Conservation (phyloP, 768 basidiomycete species). For the Xerocomellus dryophilus region DNA sequence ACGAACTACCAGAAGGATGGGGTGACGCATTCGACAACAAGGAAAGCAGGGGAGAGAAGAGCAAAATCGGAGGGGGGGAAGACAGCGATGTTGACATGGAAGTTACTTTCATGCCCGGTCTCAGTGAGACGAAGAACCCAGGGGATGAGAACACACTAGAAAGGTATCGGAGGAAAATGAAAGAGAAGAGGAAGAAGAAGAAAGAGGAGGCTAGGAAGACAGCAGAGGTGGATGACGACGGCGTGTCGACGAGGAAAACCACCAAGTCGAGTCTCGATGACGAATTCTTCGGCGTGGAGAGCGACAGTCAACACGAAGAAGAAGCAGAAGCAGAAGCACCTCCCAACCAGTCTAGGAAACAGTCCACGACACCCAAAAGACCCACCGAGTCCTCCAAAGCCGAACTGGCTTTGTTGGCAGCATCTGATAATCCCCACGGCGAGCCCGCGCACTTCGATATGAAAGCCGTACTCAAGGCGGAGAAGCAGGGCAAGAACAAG, state of each 20-base stretch:
- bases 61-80: slow-evolving; percentile 22
- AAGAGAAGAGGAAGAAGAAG: slow-evolving; percentile 80
- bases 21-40: slow-evolving; percentile 39
- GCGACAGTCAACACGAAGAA: slow-evolving; percentile 26
- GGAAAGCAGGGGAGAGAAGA: not conserved
- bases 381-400: slow-evolving; percentile 37
- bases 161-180: slow-evolving; percentile 84
- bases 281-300: slow-evolving; percentile 69
- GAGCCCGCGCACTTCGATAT: slow-evolving; percentile 85
- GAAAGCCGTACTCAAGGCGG: slow-evolving; percentile 82
- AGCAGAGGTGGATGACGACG: slow-evolving; percentile 21
- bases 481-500: slow-evolving; percentile 56
- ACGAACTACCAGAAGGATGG: slow-evolving; percentile 85
- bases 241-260: slow-evolving; percentile 10
- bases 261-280: slow-evolving; percentile 41
- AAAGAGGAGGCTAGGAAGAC: slow-evolving; percentile 62
- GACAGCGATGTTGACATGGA: slow-evolving; percentile 76
- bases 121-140: slow-evolving; percentile 52
- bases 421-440: slow-evolving; percentile 49
- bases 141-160: slow-evolving; percentile 87
- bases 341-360: slow-evolving; percentile 21
- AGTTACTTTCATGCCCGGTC: slow-evolving; percentile 89
- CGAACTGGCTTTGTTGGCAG: slow-evolving; percentile 62
- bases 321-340: slow-evolving; percentile 20
- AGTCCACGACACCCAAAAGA: slow-evolving; percentile 23